phyloP scores from a whole-genome alignment of 2,329 filamentous ascomycete species.

The Cladophialophora bantiana region DNA sequence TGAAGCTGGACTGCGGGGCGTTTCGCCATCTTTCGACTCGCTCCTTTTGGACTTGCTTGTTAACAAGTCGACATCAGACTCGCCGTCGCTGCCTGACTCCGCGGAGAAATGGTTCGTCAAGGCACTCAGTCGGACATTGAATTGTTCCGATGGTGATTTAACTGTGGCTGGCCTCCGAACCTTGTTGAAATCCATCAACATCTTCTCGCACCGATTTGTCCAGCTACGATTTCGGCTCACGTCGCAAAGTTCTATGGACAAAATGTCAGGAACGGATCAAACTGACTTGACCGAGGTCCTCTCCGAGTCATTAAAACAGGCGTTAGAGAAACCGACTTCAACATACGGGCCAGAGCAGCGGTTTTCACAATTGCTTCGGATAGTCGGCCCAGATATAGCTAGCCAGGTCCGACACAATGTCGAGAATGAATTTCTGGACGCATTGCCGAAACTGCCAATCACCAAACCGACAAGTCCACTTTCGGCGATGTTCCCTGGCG shows the following conservation, averaged over 20 bases:
- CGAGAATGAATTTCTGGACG: slow-evolving; percentile 51
- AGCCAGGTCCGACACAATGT: slow-evolving; percentile 50
- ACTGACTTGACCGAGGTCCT: slow-evolving; percentile 39
- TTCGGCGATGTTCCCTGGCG: slow-evolving; percentile 25
- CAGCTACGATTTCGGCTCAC: slow-evolving; percentile 30
- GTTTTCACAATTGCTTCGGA: slow-evolving; percentile 27
- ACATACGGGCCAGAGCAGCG: slow-evolving; percentile 11
- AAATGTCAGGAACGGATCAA: slow-evolving; percentile 29
- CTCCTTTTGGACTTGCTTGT: slow-evolving; percentile 21
- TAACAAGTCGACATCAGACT: slow-evolving; percentile 14
- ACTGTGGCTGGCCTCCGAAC: slow-evolving; percentile 28
- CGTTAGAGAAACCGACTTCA: slow-evolving; percentile 4
- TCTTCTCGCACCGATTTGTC: slow-evolving; percentile 35
- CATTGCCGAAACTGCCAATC: slow-evolving; percentile 28
- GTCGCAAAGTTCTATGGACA: slow-evolving; percentile 6
- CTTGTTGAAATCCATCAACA: slow-evolving; percentile 43
- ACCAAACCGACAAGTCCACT: slow-evolving; percentile 30
- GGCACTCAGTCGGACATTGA: slow-evolving; percentile 25
- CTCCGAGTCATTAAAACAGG: slow-evolving; percentile 39
- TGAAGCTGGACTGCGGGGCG: slow-evolving; percentile 41
- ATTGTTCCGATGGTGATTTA: slow-evolving; percentile 5
- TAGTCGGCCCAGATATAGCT: slow-evolving; percentile 33
- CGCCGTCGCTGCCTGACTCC: slow-evolving; percentile 13
- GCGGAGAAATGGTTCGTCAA: slow-evolving; percentile 25
- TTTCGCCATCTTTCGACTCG: slow-evolving; percentile 26